phyloP scores from a whole-genome alignment of 2,329 filamentous ascomycete species.

The Trichoderma semiorbis region DNA sequence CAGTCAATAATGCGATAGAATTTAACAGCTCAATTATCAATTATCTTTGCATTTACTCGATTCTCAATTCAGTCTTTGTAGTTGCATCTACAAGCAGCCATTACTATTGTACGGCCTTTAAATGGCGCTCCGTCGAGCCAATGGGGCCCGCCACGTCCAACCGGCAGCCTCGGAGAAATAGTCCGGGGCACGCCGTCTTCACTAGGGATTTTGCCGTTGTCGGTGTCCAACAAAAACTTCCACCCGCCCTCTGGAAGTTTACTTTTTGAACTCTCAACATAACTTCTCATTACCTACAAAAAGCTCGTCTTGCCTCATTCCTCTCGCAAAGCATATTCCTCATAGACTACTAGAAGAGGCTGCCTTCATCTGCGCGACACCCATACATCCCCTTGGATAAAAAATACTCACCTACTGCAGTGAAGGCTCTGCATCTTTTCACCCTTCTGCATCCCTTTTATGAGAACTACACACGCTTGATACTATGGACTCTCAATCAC shows the following conservation, averaged over 20 bases:
- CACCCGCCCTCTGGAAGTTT: neutral
- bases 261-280: neutral
- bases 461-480: neutral
- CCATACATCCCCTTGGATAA: neutral
- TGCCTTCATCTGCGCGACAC: neutral
- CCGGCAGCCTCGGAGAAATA: constrained; percentile 19
- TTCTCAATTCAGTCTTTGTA: neutral
- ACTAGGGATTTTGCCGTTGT: constrained; percentile 4
- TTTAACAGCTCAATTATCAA: neutral
- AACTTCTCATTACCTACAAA: neutral
- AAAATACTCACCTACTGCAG: neutral
- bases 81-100: neutral
- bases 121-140: constrained; percentile 3
- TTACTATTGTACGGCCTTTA: neutral
- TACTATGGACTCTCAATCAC: constrained; percentile 15
- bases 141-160: constrained; percentile 4
- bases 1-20: neutral
- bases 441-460: neutral
- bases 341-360: neutral
- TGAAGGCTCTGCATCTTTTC: neutral
- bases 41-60: neutral
- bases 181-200: constrained; percentile 15
- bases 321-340: neutral
- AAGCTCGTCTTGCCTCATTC: neutral
- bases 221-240: constrained; percentile 17